Percentiles rank a stretch among this genome's conserved stretches.
Evolutionary conservation across 345 rosid species (phyloP).

Genomic region (Iberis pinnata): DNA sequence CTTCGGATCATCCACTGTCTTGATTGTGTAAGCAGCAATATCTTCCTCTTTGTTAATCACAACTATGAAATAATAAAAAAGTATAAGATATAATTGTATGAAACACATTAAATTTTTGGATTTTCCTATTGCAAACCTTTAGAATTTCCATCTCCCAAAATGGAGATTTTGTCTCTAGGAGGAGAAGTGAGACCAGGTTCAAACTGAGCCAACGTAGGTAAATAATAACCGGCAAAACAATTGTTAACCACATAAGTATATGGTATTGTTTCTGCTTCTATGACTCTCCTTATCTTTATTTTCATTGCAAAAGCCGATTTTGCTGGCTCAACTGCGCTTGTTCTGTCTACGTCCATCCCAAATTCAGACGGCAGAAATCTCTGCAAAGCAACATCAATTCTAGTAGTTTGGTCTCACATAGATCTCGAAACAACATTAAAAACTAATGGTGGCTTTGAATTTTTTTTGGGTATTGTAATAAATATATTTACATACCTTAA

Average conservation of each 20-base stretch:
- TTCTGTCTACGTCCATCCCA: slow-evolving; percentile 51
- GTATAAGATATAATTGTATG: neutral
- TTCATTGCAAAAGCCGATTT: slow-evolving; percentile 37
- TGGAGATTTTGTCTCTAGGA: slow-evolving; percentile 52
- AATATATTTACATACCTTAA: slow-evolving; percentile 70
- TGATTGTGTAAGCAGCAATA: slow-evolving; percentile 46
- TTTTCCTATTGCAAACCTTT: slow-evolving; percentile 31
- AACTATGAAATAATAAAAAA: slow-evolving; percentile 24
- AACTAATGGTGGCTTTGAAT: too few relatives aligned
- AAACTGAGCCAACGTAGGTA: slow-evolving; percentile 37
- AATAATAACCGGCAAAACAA: slow-evolving; percentile 44
- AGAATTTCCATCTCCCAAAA: slow-evolving; percentile 50
- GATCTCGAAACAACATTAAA: too few relatives aligned
- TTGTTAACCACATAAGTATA: slow-evolving; percentile 44
- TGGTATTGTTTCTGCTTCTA: slow-evolving; percentile 55
- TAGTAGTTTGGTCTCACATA: too few relatives aligned
- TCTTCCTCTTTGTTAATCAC: slow-evolving; percentile 54
- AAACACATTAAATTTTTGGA: neutral
- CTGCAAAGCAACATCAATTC: slow-evolving; percentile 24
- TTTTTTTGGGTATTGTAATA: too few relatives aligned
- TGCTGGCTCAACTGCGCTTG: slow-evolving; percentile 50
- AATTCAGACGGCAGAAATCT: slow-evolving; percentile 73
- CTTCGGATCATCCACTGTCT: slow-evolving; percentile 52
- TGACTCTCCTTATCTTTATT: slow-evolving; percentile 41
- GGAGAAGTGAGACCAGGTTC: slow-evolving; percentile 43